Conservation (phyloP, 805 yeast genomes). For the Vanderwaltozyma yarrowii region DNA sequence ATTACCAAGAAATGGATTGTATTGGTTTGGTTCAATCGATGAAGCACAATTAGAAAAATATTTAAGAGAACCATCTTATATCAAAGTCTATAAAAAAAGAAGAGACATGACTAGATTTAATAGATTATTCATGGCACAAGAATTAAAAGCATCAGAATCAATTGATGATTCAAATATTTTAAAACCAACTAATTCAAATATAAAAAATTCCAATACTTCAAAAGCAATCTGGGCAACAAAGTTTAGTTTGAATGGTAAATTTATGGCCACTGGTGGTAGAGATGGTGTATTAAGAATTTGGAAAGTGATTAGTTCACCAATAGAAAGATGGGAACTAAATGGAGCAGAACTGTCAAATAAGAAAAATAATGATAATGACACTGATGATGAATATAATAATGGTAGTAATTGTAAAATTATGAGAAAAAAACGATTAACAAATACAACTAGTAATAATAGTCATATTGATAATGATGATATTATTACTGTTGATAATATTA, state of each 20-base stretch:
- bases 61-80: constrained; percentile 44
- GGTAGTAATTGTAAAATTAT: background rate
- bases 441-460: background rate
- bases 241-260: constrained; percentile 74
- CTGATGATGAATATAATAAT: background rate
- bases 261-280: constrained; percentile 75
- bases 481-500: too few species aligned
- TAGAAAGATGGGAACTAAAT: constrained; percentile 47
- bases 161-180: background rate
- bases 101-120: constrained; percentile 38
- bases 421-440: background rate
- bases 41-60: constrained; percentile 34
- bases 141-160: constrained; percentile 26
- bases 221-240: constrained; percentile 61
- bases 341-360: constrained; percentile 7
- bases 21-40: constrained; percentile 17
- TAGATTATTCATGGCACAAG: constrained; percentile 58
- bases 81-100: constrained; percentile 39
- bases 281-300: constrained; percentile 60
- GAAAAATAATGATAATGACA: background rate
- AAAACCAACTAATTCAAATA: background rate
- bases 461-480: constrained; percentile 1
- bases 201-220: constrained; percentile 1
- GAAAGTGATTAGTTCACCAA: constrained; percentile 68
- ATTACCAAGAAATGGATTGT: background rate